These are phyloP conservation scores for Phytophthora fragariae DNA, from an alignment of 352 stramenopile genomes.

Conservation along the genomic window DNA sequence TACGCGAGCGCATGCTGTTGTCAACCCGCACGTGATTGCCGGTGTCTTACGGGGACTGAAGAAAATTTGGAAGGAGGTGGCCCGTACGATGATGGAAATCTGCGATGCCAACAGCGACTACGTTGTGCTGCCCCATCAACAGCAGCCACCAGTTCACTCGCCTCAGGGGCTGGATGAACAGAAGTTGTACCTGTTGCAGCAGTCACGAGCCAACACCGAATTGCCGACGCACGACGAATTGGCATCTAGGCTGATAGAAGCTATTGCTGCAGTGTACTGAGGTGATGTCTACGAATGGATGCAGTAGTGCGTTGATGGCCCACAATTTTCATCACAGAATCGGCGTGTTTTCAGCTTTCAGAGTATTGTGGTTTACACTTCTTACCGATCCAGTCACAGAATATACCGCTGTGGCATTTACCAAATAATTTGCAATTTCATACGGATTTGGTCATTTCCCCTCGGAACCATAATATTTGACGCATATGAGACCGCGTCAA, in stretches of 20 bases:
- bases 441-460: no score
- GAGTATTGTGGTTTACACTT: no score
- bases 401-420: no score
- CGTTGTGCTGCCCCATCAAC: slow-evolving; percentile 26
- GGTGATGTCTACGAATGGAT: background rate
- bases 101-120: slow-evolving; percentile 35
- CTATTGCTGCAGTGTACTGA: slow-evolving; percentile 54
- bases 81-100: slow-evolving; percentile 51
- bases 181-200: slow-evolving; percentile 38
- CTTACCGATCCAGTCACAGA: no score
- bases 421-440: no score
- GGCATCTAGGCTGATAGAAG: slow-evolving; percentile 56
- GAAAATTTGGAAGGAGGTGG: slow-evolving; percentile 64
- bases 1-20: slow-evolving; percentile 30
- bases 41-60: slow-evolving; percentile 59
- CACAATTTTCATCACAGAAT: background rate
- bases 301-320: background rate
- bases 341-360: no score
- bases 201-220: slow-evolving; percentile 49
- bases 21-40: slow-evolving; percentile 53
- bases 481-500: no score
- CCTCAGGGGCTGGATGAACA: slow-evolving; percentile 29
- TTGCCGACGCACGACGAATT: slow-evolving; percentile 72
- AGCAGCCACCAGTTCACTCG: slow-evolving; percentile 13
- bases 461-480: no score